Base-by-base conservation (phyloP, 1,284 basidiomycete species). In the Stygiomarasmius scandens region DNA sequence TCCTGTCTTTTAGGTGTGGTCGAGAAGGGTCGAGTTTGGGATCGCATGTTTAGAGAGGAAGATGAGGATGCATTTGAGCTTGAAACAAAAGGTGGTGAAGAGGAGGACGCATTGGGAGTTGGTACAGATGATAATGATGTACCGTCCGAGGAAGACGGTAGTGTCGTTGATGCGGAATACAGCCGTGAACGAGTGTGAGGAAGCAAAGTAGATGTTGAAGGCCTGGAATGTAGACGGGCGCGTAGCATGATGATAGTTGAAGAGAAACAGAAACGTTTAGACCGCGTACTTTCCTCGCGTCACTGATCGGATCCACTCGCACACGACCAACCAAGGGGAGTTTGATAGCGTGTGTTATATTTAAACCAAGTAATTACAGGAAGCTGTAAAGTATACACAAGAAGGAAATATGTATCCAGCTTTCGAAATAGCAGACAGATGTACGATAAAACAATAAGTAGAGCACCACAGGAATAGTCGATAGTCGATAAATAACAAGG, bases 1-100 rank as follows among this genome's bases (percentile, higher is more conserved):
- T 81, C 78, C 23, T 62, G 44, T 52, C 65, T 61, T 19, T 23
- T 49, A 2, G 54, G 24, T 10, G 73, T 69, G 10, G 67, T 61
- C 22, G 29, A n/a, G 19, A 50, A 52, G 20, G 10, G 27, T 24
- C 14, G 22, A 6, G 12, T 24, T 16, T 24, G 27, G 16, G 27
- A 20, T 24, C 27, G 27, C 46, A 20, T 49, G 19, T 25, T 32
- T n/a, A n/a, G n/a, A n/a, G 16, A 49, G 20, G 25, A 49, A 19
- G 32, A 27, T 49, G 29, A 49, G 10, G 47, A 27, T 49, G 20
- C 16, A n/a, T 23, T 19, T 10, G 47, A 24, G 10, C 14, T 49
- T 9, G 25, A n/a, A 6, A 4, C 47, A 27, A 8, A 25, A 41
- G 14, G 16, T 4, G 38, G 16, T 9, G 38, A 41, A 12, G 38